Base-by-base conservation (phyloP, 2,329 filamentous ascomycete genomes). In the Sclerotinia borealis region DNA sequence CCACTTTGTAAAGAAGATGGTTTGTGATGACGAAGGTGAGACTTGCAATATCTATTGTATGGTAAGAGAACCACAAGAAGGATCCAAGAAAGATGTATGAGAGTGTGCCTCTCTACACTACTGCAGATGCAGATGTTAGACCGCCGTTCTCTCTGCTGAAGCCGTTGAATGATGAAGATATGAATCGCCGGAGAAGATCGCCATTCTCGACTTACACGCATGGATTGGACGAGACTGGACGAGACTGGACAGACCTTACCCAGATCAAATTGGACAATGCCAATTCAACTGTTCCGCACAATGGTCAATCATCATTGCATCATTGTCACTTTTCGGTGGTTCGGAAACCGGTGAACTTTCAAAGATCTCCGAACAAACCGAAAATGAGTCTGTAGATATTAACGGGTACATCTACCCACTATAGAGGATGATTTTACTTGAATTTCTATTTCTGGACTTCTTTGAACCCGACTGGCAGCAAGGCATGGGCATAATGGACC, bases 1-100 rank as follows among this genome's bases (percentile, higher is more conserved):
- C 73, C 77, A 80, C 70, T 77, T 88, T 61, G 81, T 80, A 9
- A 85, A 81, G 71, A 83, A 88, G 71, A 86, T 91, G 79, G 79
- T 84, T 62, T 90, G 87, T 73, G 81, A 85, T 64, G 87, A 90
- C 70, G 79, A 81, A 2, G 84, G 83, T 3, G 82, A 82, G 34
- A 74, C 76, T 1, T 85, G 83, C 65, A 81, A 79, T 71, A 73
- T 86, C 51, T 81, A 77, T 65, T 76, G 78, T 15, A 80, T 81
- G 79, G 73, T 79, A 9, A 75, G 80, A 58, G 78, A 80, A 29
- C 76, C 79, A 2, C 63, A 41, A 43, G 11, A 56, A 45, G 54
- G 54, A 19, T 45, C 54, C 2, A 56, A 56, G 41, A 56, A 56
- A 39, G 54, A 56, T 34, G 27, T 45, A 25, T 56, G 39, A 56